phyloP scores from a whole-genome alignment of 1,284 basidiomycete genomes.

The Sporisorium scitamineum region DNA sequence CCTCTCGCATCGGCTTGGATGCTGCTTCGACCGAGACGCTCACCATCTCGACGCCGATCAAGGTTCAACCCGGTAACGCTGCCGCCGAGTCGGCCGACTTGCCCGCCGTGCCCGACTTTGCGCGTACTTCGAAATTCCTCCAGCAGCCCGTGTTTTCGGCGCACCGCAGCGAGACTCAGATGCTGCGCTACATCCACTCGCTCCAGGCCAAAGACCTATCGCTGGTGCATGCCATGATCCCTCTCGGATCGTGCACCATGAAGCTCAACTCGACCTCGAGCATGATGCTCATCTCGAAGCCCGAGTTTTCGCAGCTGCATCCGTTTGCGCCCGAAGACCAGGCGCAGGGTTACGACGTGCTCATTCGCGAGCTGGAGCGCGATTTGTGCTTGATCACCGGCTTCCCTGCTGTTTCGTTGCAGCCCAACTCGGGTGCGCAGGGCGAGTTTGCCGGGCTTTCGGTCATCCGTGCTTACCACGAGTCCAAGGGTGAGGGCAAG shows the following conservation, averaged over 20 bases:
- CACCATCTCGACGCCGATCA: slow-evolving; percentile 41
- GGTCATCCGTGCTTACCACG: slow-evolving; percentile 93
- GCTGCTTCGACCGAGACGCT: slow-evolving; percentile 53
- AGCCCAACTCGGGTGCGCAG: slow-evolving; percentile 96
- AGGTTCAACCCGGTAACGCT: slow-evolving; percentile 28
- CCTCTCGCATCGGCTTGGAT: slow-evolving; percentile 53
- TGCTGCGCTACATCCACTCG: slow-evolving; percentile 89
- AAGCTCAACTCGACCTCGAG: slow-evolving; percentile 75
- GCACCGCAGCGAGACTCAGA: slow-evolving; percentile 96
- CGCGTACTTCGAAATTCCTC: slow-evolving; percentile 81
- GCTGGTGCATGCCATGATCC: slow-evolving; percentile 95
- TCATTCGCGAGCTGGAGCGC: slow-evolving; percentile 89
- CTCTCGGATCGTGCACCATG: slow-evolving; percentile 80
- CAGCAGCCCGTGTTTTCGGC: slow-evolving; percentile 87
- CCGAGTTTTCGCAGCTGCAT: slow-evolving; percentile 88
- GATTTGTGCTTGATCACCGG: slow-evolving; percentile 95
- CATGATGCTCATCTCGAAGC: slow-evolving; percentile 95
- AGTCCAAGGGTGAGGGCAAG: slow-evolving; percentile 84
- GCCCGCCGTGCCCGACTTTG: slow-evolving; percentile 71
- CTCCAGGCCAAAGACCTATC: slow-evolving; percentile 94
- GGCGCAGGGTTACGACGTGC: slow-evolving; percentile 84
- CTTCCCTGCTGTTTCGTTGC: slow-evolving; percentile 91
- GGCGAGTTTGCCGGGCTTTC: slow-evolving; percentile 95
- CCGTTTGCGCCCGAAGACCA: slow-evolving; percentile 93
- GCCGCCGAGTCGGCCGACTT: slow-evolving; percentile 32